Evolutionary conservation across 305 asterid species (phyloP), one percentile per base, ranked within the genome.

Genomic region (Fraxinus xanthoxyloides): DNA sequence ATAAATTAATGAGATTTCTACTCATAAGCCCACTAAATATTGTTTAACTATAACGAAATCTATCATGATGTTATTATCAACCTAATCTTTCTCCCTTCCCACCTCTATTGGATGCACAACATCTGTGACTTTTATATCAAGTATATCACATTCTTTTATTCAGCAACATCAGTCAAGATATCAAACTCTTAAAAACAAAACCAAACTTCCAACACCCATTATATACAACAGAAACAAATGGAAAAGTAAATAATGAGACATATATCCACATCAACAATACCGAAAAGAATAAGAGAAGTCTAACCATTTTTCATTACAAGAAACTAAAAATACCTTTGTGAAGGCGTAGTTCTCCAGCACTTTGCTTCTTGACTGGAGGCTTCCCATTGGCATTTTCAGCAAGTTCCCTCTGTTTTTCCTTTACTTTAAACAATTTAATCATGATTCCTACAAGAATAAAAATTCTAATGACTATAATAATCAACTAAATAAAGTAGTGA

Each of bases 261-360:
- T n/a, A 61, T 5, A 31, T 65, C 76, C 32, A 15, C 13, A 46
- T 63, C 54, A 15, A 54, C 36, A 21, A 26, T 12, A 65, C 0
- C 12, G 46, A 32, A 21, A n/a, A 13, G 17, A 36, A 76, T 72
- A 12, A 65, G 56, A 70, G 15, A 48, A 17, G 23, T 31, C 74
- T 21, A 78, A 23, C 59, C 82, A 74, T 77, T 43, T n/a, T 24
- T 63, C 76, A 77, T 40, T 13, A 56, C 36, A 72, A 12, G 77
- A 82, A 65, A 82, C 76, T 21, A 63, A 32, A 63, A 77, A 56
- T 82, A 94, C 99, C 99, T 94, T 94, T 95, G 87, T 95, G 97
- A 89, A 95, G 97, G 78, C 99, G 99, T 77, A 95, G 86, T 87
- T 95, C 99, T 77, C 99, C 99, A 82, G 99, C 98, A 87, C 98